A percentile compares a stretch with the other conserved stretches of the same genome.
Conservation (phyloP, 2,329 filamentous ascomycete genomes). For the Colletotrichum lindemuthianum region DNA sequence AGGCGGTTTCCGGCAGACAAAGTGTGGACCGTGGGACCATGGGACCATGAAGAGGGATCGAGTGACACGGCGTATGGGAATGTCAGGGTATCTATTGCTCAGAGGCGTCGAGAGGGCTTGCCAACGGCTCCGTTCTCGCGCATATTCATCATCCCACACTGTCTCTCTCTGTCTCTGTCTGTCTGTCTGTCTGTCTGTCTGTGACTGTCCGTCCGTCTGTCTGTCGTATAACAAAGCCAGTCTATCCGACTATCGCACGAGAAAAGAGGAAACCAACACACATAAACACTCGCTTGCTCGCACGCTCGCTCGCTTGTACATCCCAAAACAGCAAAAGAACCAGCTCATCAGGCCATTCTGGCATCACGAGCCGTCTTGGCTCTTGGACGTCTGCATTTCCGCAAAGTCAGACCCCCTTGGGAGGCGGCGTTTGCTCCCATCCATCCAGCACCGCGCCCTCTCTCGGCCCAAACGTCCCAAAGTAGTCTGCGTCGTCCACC, state of each 20-base stretch:
- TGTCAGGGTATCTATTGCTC: conserved; percentile 2
- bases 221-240: too few species aligned
- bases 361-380: not conserved
- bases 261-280: too few species aligned
- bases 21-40: too few species aligned
- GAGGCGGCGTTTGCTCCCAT: not conserved
- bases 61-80: not conserved
- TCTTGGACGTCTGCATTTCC: not conserved
- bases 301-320: not conserved
- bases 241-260: too few species aligned
- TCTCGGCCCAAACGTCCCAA: conserved; percentile 40
- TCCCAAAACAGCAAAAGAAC: too few species aligned
- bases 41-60: not conserved
- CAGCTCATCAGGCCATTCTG: conserved; percentile 1
- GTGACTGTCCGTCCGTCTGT: too few species aligned
- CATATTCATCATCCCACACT: too few species aligned
- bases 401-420: not conserved
- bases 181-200: too few species aligned
- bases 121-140: too few species aligned
- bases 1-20: too few species aligned
- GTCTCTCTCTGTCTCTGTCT: not conserved
- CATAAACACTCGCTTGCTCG: too few species aligned
- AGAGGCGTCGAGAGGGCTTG: too few species aligned
- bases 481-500: conserved; percentile 42
- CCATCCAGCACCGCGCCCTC: conserved; percentile 19